Conservation (phyloP, 352 stramenopile species). For the Globisporangium iwayamae region DNA sequence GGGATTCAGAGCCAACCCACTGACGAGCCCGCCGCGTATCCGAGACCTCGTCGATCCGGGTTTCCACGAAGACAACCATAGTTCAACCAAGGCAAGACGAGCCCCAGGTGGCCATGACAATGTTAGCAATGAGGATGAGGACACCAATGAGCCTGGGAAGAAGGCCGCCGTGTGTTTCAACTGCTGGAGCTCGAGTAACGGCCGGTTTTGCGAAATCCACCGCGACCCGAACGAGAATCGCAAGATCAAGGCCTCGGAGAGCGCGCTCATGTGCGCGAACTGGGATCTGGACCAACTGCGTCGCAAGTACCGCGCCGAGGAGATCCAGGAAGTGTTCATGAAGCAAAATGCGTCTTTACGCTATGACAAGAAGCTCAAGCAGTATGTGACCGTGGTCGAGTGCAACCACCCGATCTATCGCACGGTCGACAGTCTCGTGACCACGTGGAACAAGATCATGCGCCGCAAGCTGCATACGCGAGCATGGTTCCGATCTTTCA, state of each 20-base stretch:
- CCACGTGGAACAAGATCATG: constrained; percentile 86
- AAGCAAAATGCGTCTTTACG: constrained; percentile 83
- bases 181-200: constrained; percentile 90
- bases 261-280: constrained; percentile 89
- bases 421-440: constrained; percentile 39
- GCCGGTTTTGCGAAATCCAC: constrained; percentile 75
- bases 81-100: neutral
- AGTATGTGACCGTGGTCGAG: constrained; percentile 88
- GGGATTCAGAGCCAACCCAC: constrained; percentile 17
- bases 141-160: neutral
- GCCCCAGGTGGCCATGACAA: neutral
- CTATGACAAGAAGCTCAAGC: constrained; percentile 84
- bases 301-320: constrained; percentile 83
- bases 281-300: constrained; percentile 88
- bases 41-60: constrained; percentile 73
- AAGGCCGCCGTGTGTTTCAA: constrained; percentile 81
- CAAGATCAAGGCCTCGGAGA: constrained; percentile 58
- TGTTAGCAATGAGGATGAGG: neutral
- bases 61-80: constrained; percentile 39
- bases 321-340: constrained; percentile 93
- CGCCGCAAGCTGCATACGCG: constrained; percentile 79
- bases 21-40: constrained; percentile 46
- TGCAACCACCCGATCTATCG: constrained; percentile 92
- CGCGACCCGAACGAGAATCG: constrained; percentile 42
- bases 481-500: constrained; percentile 88